Evolutionary conservation across 2,329 filamentous ascomycete species (phyloP), one percentile per base, ranked within the genome.

Genomic region (Pyrenophora graminea): DNA sequence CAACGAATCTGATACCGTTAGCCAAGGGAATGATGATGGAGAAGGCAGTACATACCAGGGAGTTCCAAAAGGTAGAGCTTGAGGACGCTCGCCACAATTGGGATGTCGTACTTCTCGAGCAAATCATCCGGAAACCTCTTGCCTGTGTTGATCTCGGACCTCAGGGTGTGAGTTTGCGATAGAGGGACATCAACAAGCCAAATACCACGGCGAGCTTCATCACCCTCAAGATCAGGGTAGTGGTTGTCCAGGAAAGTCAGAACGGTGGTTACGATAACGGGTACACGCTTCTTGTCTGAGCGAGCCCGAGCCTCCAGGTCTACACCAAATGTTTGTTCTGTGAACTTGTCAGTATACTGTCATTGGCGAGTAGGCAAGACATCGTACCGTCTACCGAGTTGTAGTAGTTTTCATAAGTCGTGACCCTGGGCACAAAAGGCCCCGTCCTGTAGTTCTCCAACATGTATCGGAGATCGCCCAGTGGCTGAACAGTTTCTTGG

Each of bases 341-440:
- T 45, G 27, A 15, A 18, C 9, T 44, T 32, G 47, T 68, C 50
- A 71, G 65, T 50, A 46, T 34, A 18, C 18, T 2, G 8, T 52
- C 4, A 19, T 12, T 23, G n/a, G 13, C 23, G 3, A 7, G 32
- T 21, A 9, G 30, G 13, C 1, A 23, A n/a, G 17, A 31, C 30
- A 21, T 40, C 72, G 55, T 70, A 83, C 81, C 81, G 72, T 97
- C 94, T 19, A 97, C 91, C 60, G 90, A 91, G 75, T 97, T 97
- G 79, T 99, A 99, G 77, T 99, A 99, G 74, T 97, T 99, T 77
- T 99, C 94, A 74, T 99, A 99, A 3, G 91, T 88, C 39, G 91
- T 86, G 23, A 97, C 93, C 66, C 85, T 92, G 7, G 94, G 94
- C 44, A 91, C 85, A 71, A 96, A 99, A 60, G 87, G 90, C 57